These are phyloP conservation scores for Lathyrus tuberosus DNA, from an alignment of 306 rosid genomes.

Conservation along the genomic window DNA sequence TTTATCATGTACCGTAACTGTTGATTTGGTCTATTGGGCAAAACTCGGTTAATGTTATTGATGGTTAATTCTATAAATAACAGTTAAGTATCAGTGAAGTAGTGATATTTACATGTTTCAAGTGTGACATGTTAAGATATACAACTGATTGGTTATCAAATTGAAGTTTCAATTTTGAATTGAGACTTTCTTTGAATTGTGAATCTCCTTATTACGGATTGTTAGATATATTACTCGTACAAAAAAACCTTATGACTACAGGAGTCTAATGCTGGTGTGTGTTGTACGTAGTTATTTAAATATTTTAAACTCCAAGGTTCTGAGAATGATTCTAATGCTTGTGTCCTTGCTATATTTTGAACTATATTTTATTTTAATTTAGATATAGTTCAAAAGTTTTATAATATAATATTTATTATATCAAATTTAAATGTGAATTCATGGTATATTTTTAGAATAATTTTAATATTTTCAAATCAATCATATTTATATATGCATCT, in stretches of 20 bases:
- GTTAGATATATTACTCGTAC: neutral
- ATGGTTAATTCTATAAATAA: neutral
- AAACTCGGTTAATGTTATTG: neutral
- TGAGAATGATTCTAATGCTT: no score
- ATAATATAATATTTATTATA: no score
- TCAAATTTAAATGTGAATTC: no score
- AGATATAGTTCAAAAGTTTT: no score
- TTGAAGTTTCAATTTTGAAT: neutral
- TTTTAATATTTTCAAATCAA: no score
- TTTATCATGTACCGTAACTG: neutral
- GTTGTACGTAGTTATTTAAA: no score
- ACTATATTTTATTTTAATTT: no score
- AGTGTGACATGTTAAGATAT: neutral
- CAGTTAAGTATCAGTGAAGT: neutral
- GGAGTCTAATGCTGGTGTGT: neutral
- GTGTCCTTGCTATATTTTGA: no score
- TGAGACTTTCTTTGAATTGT: neutral
- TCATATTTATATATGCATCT: no score
- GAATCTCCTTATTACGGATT: no score
- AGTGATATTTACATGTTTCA: neutral
- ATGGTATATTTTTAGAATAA: no score
- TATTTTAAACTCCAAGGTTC: no score
- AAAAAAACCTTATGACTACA: neutral
- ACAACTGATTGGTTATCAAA: neutral
- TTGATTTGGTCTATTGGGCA: slow-evolving; percentile 1